Percentiles rank a stretch among this genome's conserved stretches.
phyloP scores from a whole-genome alignment of 73 alveolate genomes.

The Paraurostyla sp. region DNA sequence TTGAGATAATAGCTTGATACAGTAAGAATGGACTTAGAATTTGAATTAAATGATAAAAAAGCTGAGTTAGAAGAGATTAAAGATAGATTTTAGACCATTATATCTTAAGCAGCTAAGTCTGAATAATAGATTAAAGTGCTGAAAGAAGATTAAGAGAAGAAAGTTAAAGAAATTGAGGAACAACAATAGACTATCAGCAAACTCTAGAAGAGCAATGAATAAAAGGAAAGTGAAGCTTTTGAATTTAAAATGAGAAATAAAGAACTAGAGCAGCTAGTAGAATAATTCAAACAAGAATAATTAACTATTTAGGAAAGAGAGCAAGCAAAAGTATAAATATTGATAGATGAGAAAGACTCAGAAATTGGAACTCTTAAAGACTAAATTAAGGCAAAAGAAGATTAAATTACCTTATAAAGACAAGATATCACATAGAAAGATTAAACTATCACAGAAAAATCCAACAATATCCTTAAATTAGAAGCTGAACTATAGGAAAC shows the following conservation, averaged over 20 bases:
- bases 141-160: neutral
- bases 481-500: constrained; percentile 20
- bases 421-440: neutral
- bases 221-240: neutral
- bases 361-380: neutral
- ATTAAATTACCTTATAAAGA: neutral
- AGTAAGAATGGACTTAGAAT: constrained; percentile 29
- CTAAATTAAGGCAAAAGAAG: neutral
- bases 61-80: constrained; percentile 52
- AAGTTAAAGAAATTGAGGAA: constrained; percentile 1
- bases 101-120: neutral
- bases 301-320: neutral
- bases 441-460: neutral
- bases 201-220: neutral
- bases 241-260: neutral
- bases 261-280: neutral
- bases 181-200: neutral
- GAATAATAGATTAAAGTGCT: neutral
- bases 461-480: neutral
- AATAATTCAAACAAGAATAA: neutral
- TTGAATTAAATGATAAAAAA: constrained; percentile 45
- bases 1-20: constrained; percentile 17
- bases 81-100: neutral
- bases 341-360: neutral
- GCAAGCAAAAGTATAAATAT: neutral